A percentile compares a stretch with the other conserved stretches of the same genome.
Evolutionary conservation across 2,329 filamentous ascomycete genomes (phyloP).

Genomic region (Paecilomyces variotii): DNA sequence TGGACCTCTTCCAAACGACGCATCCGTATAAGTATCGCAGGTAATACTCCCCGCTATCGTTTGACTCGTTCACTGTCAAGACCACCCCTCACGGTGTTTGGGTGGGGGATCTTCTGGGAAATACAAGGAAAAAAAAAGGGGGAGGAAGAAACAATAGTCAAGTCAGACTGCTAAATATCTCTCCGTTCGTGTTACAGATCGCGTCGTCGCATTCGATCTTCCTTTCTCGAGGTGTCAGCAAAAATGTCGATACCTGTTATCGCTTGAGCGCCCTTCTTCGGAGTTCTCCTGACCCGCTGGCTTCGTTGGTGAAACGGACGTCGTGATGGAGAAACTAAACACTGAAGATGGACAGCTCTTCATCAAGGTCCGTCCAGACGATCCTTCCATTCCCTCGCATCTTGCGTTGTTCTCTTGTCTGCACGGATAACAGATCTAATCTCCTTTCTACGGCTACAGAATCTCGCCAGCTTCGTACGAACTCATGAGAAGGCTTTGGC

Average conservation of each 20-base stretch:
- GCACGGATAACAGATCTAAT: background rate
- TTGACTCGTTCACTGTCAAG: background rate
- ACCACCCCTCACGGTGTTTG: background rate
- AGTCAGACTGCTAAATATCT: constrained; percentile 10
- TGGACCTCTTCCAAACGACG: background rate
- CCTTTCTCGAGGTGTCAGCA: constrained; percentile 14
- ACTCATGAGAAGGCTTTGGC: constrained; percentile 96
- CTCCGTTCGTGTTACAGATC: constrained; percentile 8
- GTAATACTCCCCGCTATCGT: background rate
- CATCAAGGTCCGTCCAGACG: constrained; percentile 32
- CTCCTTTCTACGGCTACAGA: constrained; percentile 47
- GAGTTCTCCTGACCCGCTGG: constrained; percentile 24
- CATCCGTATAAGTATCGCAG: background rate
- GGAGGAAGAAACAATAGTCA: background rate
- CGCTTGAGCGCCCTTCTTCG: constrained; percentile 29
- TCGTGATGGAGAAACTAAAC: constrained; percentile 42
- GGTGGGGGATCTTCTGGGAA: background rate
- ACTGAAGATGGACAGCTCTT: constrained; percentile 44
- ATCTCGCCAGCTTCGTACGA: constrained; percentile 90
- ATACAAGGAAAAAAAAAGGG: background rate
- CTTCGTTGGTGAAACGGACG: constrained; percentile 20
- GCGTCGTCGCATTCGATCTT: constrained; percentile 9
- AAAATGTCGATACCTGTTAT: constrained; percentile 25
- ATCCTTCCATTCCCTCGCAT: background rate
- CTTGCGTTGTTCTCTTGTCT: background rate